Base-by-base conservation (phyloP, 2,329 filamentous ascomycete genomes). In the Exophiala aquamarina region DNA sequence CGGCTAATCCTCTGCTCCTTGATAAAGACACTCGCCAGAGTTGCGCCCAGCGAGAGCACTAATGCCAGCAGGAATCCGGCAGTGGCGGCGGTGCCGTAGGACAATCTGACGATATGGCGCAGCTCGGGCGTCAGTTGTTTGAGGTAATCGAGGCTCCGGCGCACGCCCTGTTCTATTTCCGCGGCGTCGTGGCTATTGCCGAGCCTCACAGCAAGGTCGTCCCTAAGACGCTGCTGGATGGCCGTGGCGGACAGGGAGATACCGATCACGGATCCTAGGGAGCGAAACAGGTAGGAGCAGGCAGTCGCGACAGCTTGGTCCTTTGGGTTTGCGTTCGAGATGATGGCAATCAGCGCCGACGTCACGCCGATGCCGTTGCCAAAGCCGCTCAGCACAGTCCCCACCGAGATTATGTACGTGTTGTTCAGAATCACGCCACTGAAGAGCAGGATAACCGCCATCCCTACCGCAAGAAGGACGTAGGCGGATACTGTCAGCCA, bases 201-300 rank as follows among this genome's bases (percentile, higher is more conserved):
- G 37, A 90, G 68, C 2, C 74, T 71, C 1, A 64, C 59, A 2
- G 72, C 70, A 3, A 92, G 71, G 37, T 77, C 71, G 2, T 69
- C 70, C 13, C 85, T 74, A 15, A 92, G 71, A 2, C 76, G 74
- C 60, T 86, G 81, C 62, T 92, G 89, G 36, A 89, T 77, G 6
- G 88, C 76, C 1, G 86, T 87, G 1, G 86, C 82, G 41, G 79
- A 79, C 47, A 88, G 70, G n/a, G 84, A 85, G 45, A 90, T 74
- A 9, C 87, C 79, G 31, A 82, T 75, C 8, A 82, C 79, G 13
- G 75, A 78, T 9, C 81, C 88, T 1, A 91, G 73, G 1, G 84
- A 85, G 31, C 87, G 82, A 73, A 92, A 92, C 18, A 92, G 79
- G 66, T 92, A 92, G 15, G 83, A 87, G 64, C 86, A 89, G 6